These are phyloP conservation scores for Lycium barbarum DNA, from an alignment of 257 asterid species.

Conservation along the genomic window DNA sequence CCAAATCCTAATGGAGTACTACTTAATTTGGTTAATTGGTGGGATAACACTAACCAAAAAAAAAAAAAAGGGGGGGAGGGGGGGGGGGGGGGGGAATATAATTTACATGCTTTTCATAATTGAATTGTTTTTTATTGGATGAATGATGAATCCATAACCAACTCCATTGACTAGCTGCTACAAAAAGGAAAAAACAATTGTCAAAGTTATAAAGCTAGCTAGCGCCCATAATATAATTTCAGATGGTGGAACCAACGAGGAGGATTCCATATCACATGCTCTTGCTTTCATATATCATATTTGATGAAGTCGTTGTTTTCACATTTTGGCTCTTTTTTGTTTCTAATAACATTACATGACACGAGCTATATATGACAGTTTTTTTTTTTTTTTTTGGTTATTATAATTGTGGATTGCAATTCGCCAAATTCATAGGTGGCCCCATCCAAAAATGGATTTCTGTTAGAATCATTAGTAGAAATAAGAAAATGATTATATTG, in stretches of 20 bases:
- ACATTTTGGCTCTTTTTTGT: background rate
- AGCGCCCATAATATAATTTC: background rate
- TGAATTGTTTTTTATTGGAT: background rate
- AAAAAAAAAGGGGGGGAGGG: too few relatives aligned
- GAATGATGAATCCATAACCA: background rate
- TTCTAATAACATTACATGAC: background rate
- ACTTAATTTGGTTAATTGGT: background rate
- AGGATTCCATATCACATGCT: background rate
- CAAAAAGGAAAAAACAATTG: background rate
- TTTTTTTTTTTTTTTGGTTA: too few relatives aligned
- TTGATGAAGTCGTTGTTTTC: slow-evolving; percentile 13
- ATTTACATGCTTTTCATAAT: background rate
- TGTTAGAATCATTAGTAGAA: too few relatives aligned
- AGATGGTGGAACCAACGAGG: background rate
- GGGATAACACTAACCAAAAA: background rate
- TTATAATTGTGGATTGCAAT: too few relatives aligned
- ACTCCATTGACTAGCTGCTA: background rate
- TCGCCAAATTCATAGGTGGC: too few relatives aligned
- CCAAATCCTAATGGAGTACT: too few relatives aligned
- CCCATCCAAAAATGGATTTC: too few relatives aligned
- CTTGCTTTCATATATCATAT: background rate
- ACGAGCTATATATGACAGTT: background rate
- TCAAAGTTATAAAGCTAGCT: slow-evolving; percentile 11
- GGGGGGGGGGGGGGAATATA: too few relatives aligned
- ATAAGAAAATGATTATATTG: too few relatives aligned